Percentiles rank a stretch among this genome's conserved stretches.
Conservation (phyloP, 768 basidiomycete genomes). For the Strobilomyces echinocephalus region DNA sequence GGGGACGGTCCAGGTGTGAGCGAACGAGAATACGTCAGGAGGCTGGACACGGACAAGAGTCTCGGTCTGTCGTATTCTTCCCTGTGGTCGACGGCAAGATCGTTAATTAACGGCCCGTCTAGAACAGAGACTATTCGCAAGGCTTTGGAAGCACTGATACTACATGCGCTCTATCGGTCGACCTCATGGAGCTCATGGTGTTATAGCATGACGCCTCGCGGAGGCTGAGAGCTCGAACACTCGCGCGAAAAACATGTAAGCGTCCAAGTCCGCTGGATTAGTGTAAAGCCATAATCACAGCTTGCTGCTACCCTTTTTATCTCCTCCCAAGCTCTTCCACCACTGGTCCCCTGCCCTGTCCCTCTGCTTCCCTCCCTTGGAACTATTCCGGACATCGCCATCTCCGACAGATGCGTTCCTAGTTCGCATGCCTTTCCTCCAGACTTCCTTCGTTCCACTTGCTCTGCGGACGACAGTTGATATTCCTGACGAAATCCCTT, state of each 20-base stretch:
- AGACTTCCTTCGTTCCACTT: slow-evolving; percentile 7
- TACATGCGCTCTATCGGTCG: too few relatives aligned
- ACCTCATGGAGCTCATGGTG: too few relatives aligned
- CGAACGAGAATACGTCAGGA: background rate
- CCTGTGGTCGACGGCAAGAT: too few relatives aligned
- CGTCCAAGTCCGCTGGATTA: background rate
- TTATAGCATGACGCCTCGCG: too few relatives aligned
- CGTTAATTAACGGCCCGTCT: too few relatives aligned
- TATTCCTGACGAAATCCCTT: slow-evolving; percentile 61
- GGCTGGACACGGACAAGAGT: too few relatives aligned
- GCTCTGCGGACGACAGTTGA: slow-evolving; percentile 43
- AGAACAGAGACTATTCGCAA: too few relatives aligned
- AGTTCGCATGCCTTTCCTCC: background rate
- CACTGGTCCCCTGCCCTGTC: slow-evolving; percentile 27
- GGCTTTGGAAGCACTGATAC: too few relatives aligned
- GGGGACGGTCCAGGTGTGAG: slow-evolving; percentile 42
- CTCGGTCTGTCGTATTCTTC: too few relatives aligned
- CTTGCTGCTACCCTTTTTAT: slow-evolving; percentile 4
- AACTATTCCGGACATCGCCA: background rate
- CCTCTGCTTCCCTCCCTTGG: background rate
- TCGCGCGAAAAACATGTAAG: background rate
- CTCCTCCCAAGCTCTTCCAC: slow-evolving; percentile 42
- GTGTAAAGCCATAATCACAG: background rate
- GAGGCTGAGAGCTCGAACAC: background rate
- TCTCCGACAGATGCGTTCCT: slow-evolving; percentile 11